Base-by-base conservation (phyloP, 2,329 filamentous ascomycete species). In the Ophiocordyceps camponoti-rufipedis region DNA sequence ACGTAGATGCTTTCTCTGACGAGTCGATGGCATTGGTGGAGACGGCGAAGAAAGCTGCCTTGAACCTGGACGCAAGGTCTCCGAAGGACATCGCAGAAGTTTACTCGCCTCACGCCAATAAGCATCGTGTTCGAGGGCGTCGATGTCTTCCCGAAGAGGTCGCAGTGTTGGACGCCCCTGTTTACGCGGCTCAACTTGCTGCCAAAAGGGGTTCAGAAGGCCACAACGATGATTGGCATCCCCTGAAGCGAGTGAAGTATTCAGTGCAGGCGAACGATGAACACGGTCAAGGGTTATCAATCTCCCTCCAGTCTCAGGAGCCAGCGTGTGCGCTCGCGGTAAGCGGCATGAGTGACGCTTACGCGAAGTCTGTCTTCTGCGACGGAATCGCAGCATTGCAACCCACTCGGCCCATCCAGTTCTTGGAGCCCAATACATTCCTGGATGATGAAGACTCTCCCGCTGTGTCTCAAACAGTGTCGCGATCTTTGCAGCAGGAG, bases 111-210 rank as follows among this genome's bases (percentile, higher is more conserved):
- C 42, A 47, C 5, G 40, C 46, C 28, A 59, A 56, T 42, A 50
- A 51, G 9, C 38, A 45, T 28, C 50, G 50, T 23, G 19, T 44
- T 12, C 57, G 57, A 10, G 59, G 62, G 42, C 58, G 64, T 45
- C 58, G 65, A 46, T 52, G 56, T 51, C 61, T 66, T 43, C 59
- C 61, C 3, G 54, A 62, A 10, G 66, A 69, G 44, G 62, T 74
- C 16, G 68, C 70, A 33, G 60, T 66, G n/a, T 54, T 74, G 28
- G 62, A 65, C 44, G 71, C 71, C 2, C 71, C 71, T 3, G 67
- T 72, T 28, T 74, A 74, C 53, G 60, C 55, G n/a, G 60, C 61
- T 10, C 62, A 64, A 49, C 47, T 57, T 43, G 56, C 60, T 12
- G 55, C 58, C 10, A 64, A 62, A 48, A 58, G 57, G 32, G 53